Percentiles rank a stretch among this genome's conserved stretches.
phyloP scores from a whole-genome alignment of 805 yeast species.

The Spathaspora passalidarum region DNA sequence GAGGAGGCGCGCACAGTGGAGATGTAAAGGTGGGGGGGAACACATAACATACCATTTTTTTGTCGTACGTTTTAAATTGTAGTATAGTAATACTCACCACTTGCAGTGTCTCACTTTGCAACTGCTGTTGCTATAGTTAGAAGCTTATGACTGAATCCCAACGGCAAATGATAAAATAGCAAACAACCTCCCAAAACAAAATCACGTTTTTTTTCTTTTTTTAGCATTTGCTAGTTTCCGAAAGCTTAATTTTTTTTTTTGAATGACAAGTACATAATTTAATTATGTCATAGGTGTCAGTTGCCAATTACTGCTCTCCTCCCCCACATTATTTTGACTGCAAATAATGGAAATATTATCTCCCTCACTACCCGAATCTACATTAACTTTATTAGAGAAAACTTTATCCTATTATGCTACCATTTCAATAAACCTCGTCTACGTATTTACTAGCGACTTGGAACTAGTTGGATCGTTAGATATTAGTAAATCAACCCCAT shows the following conservation, averaged over 20 bases:
- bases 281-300: no score
- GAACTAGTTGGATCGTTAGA: background rate
- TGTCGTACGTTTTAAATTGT: no score
- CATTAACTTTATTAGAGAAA: background rate
- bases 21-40: background rate
- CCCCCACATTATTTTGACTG: background rate
- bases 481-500: background rate
- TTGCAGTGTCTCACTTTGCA: no score
- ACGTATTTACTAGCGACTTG: background rate
- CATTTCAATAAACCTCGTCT: background rate
- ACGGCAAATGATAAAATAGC: no score
- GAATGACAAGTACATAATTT: background rate
- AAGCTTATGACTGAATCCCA: no score
- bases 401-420: background rate
- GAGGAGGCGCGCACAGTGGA: background rate
- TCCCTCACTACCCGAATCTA: background rate
- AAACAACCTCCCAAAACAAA: background rate
- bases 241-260: background rate
- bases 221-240: background rate
- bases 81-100: no score
- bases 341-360: no score
- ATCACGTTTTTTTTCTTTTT: background rate
- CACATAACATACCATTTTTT: no score
- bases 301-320: background rate
- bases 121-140: no score